Base-by-base conservation (phyloP, 768 basidiomycete species). In the Leucocoprinus sp. region DNA sequence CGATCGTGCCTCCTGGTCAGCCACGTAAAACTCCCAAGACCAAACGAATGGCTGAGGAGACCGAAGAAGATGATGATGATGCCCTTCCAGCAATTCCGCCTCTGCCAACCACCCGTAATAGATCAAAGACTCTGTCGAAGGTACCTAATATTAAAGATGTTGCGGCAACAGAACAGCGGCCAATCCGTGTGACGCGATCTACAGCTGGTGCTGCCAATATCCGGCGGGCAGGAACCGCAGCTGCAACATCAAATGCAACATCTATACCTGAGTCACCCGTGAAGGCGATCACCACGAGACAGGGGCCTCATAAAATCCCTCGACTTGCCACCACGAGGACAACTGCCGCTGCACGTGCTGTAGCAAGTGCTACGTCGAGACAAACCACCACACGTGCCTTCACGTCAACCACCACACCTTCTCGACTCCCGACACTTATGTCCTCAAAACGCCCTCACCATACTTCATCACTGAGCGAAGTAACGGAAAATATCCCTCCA, bases 1-100 rank as follows among this genome's bases (percentile, higher is more conserved):
- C 74, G 14, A 85, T 87, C 17, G 74, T 76, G 8, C 83, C 89
- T 15, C 87, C 84, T 7, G 86, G 83, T 15, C 90, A 89, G 58
- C 89, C 85, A 23, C 80, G 82, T 53, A 96, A 95, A 68, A 92
- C 91, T 0, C 92, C 92, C 0, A 73, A 78, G 43, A 71, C 79
- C 37, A 90, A 92, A 64, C 79, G 85, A 46, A 57, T 67, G 12
- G 84, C 84, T 50, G 80, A 81, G 2, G 83, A 82, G 3, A 39
- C 48, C 37, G 77, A 80, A 40, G 83, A 86, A 34, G 80, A 31
- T 7, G 31, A 74, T 29, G 80, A 74, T 33, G 82, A 86, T 54
- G 69, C 76, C 2, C 66, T 87, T 6, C 85, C 84, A 24, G 73
- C 79, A 5, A 66, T 88, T 14, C 74, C 71, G 26, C 60, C 68